Conservation (phyloP, 1,284 basidiomycete species). For the Ceratobasidium sp. region DNA sequence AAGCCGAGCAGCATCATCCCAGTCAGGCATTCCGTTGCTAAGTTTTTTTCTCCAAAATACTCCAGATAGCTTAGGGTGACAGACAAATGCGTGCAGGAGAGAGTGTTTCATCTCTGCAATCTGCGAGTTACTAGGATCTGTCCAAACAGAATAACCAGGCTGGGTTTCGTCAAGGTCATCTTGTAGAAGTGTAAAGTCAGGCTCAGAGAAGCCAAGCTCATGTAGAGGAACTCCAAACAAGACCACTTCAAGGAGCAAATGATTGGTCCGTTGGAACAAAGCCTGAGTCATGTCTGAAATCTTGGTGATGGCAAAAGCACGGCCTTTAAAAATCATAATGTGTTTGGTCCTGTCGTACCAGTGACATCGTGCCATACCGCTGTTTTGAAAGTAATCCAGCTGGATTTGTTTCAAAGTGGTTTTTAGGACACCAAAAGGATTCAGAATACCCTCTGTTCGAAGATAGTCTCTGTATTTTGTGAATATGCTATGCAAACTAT, state of each 20-base stretch:
- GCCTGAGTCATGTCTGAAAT: background rate
- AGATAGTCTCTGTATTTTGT: background rate
- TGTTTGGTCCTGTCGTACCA: background rate
- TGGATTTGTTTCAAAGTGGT: background rate
- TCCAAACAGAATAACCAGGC: background rate
- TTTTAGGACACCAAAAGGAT: constrained; percentile 9
- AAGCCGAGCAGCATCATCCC: background rate
- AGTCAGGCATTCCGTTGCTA: background rate
- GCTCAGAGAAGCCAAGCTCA: background rate
- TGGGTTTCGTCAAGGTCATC: background rate
- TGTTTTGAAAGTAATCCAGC: background rate
- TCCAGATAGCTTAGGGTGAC: background rate
- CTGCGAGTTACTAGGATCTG: background rate
- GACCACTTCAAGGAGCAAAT: background rate
- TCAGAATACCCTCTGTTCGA: background rate
- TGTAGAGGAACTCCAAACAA: background rate
- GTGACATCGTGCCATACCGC: background rate
- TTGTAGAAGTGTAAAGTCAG: background rate
- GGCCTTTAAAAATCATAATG: background rate
- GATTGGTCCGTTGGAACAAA: background rate
- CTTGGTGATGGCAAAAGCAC: background rate
- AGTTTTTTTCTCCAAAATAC: background rate
- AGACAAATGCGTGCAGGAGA: background rate
- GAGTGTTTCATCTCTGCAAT: background rate
- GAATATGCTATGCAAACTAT: background rate